Conservation (phyloP, 2,329 filamentous ascomycete genomes). For the Penicillium sp. region DNA sequence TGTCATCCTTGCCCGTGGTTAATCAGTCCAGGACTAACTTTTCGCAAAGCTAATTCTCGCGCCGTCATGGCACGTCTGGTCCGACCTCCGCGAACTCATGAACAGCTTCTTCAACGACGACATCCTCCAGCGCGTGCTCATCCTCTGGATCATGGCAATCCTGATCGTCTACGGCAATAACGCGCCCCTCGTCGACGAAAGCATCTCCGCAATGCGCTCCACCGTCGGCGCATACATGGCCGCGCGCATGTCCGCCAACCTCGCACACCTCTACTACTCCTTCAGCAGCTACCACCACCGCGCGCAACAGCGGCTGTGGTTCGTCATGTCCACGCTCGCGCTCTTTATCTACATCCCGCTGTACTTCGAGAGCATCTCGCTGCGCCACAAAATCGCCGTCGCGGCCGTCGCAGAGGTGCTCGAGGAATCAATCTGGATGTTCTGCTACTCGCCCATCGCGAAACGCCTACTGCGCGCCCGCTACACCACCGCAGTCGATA, state of each 20-base stretch:
- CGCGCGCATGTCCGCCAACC: constrained; percentile 40
- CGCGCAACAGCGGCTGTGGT: constrained; percentile 44
- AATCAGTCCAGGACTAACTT: neutral
- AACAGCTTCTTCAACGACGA: constrained; percentile 53
- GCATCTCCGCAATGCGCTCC: constrained; percentile 44
- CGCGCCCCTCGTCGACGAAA: constrained; percentile 41
- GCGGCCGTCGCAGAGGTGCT: constrained; percentile 42
- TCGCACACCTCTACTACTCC: constrained; percentile 39
- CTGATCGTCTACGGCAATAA: constrained; percentile 50
- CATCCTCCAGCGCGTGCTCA: constrained; percentile 44
- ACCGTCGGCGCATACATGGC: constrained; percentile 46
- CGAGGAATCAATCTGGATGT: constrained; percentile 43
- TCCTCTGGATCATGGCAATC: constrained; percentile 51
- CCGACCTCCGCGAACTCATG: constrained; percentile 49
- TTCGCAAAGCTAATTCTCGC: constrained; percentile 39
- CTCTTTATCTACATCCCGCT: constrained; percentile 44
- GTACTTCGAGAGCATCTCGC: constrained; percentile 40
- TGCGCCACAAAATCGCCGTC: constrained; percentile 41
- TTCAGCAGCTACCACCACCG: constrained; percentile 49
- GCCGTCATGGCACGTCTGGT: constrained; percentile 51
- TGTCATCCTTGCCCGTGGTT: neutral
- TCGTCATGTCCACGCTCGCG: constrained; percentile 39
- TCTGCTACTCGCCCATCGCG: constrained; percentile 44
- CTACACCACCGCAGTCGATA: constrained; percentile 49
- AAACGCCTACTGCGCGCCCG: constrained; percentile 41